These are phyloP conservation scores for Metschnikowia amazonensis DNA, from an alignment of 805 yeast genomes.

Conservation along the genomic window DNA sequence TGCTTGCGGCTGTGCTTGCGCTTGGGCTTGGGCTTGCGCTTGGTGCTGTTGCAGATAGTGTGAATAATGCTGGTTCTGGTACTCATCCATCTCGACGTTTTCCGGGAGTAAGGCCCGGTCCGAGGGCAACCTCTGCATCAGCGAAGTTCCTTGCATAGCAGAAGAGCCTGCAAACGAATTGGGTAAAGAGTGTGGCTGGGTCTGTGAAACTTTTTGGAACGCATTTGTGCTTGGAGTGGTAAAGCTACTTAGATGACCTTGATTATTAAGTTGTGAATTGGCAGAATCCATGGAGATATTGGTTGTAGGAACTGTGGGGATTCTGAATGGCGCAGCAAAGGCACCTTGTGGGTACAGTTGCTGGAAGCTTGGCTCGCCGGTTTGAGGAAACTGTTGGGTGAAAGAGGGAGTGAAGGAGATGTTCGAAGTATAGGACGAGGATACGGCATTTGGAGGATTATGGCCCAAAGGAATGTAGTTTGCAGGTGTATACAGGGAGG, in stretches of 20 bases:
- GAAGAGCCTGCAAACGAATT: constrained; percentile 1
- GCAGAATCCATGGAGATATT: constrained; percentile 49
- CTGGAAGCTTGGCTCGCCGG: constrained; percentile 5
- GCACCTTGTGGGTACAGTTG: constrained; percentile 1
- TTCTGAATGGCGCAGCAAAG: constrained; percentile 14
- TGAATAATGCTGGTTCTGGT: neutral
- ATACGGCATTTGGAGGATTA: constrained; percentile 43
- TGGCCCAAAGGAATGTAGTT: constrained; percentile 39
- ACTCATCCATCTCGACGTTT: neutral
- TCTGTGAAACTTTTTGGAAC: neutral
- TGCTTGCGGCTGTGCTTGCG: constrained; percentile 1
- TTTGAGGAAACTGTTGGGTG: constrained; percentile 7
- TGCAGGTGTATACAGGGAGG: constrained; percentile 16
- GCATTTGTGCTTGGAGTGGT: constrained; percentile 2
- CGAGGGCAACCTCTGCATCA: constrained; percentile 12
- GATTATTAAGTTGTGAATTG: constrained; percentile 15
- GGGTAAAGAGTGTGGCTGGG: constrained; percentile 2
- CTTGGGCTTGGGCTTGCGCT: constrained; percentile 1
- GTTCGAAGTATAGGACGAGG: constrained; percentile 41
- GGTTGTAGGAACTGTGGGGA: constrained; percentile 51
- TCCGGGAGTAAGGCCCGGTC: neutral
- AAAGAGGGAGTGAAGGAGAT: constrained; percentile 36
- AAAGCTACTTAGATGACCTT: neutral
- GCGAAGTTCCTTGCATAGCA: neutral
- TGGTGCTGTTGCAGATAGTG: constrained; percentile 2